These are phyloP conservation scores for Cucurbita argyrosperma DNA, from an alignment of 306 rosid species.

Conservation along the genomic window DNA sequence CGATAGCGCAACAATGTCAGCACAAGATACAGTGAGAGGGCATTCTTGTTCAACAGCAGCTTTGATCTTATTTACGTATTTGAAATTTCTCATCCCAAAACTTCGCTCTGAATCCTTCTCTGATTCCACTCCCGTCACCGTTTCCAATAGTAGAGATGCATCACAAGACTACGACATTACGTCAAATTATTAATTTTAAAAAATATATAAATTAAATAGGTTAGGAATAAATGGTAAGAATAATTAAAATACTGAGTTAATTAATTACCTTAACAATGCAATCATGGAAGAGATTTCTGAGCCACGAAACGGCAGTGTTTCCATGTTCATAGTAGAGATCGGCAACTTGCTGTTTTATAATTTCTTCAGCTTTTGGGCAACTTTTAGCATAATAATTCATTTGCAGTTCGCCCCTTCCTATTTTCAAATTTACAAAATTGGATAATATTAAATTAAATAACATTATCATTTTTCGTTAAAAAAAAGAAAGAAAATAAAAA, in stretches of 20 bases:
- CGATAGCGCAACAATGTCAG: conserved; percentile 74
- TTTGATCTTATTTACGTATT: conserved; percentile 54
- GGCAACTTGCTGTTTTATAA: conserved; percentile 47
- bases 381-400: conserved; percentile 37
- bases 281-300: conserved; percentile 90
- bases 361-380: conserved; percentile 77
- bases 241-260: not conserved
- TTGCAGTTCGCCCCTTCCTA: conserved; percentile 55
- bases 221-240: too few species aligned
- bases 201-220: too few species aligned
- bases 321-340: conserved; percentile 62
- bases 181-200: too few species aligned
- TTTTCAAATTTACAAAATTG: not conserved
- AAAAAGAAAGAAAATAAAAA: not conserved
- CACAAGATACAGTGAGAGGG: conserved; percentile 63
- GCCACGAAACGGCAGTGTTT: conserved; percentile 73
- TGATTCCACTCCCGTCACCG: conserved; percentile 26
- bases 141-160: conserved; percentile 53
- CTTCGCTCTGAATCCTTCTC: conserved; percentile 49
- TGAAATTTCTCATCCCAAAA: conserved; percentile 81
- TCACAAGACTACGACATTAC: conserved; percentile 19
- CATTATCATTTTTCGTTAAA: not conserved
- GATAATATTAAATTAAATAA: not conserved
- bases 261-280: conserved; percentile 57
- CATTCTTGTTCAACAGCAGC: conserved; percentile 54